Evolutionary conservation across 352 stramenopile genomes (phyloP).

Genomic region (Phytophthora pisi): DNA sequence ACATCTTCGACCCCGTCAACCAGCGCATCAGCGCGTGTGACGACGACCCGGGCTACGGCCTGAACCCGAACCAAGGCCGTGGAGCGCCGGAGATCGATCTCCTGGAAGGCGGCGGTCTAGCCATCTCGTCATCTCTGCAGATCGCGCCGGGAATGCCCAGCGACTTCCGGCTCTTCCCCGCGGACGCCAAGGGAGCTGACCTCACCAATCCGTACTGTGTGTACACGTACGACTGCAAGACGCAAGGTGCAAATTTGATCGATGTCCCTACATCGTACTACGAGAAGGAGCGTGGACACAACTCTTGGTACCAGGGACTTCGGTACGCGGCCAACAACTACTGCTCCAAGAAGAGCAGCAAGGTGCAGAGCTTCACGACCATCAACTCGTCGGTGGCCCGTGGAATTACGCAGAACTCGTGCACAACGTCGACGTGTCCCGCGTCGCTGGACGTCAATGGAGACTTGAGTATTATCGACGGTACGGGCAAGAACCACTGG

Average conservation of each 20-base stretch:
- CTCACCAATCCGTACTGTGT: constrained; percentile 43
- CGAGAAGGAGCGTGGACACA: constrained; percentile 45
- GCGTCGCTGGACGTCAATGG: constrained; percentile 55
- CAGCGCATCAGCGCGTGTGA: constrained; percentile 92
- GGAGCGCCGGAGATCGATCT: constrained; percentile 96
- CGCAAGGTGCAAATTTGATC: constrained; percentile 48
- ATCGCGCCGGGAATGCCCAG: constrained; percentile 76
- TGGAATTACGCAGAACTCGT: constrained; percentile 59
- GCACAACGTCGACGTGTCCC: constrained; percentile 47
- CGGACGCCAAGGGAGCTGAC: constrained; percentile 34
- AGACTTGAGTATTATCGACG: constrained; percentile 52
- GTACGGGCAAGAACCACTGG: constrained; percentile 43
- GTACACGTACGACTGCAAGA: constrained; percentile 59
- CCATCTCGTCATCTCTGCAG: constrained; percentile 92
- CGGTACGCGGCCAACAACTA: constrained; percentile 67
- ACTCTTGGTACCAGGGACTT: constrained; percentile 69
- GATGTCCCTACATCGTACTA: constrained; percentile 54
- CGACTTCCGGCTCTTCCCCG: constrained; percentile 61
- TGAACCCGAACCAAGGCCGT: constrained; percentile 86
- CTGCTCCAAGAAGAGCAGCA: constrained; percentile 39
- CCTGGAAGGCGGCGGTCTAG: constrained; percentile 86
- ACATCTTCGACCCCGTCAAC: constrained; percentile 58
- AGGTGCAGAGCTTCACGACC: constrained; percentile 46
- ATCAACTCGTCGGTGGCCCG: constrained; percentile 45
- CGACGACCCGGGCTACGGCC: constrained; percentile 85